phyloP scores from a whole-genome alignment of 2,329 filamentous ascomycete genomes.

The Xylariales sp. region DNA sequence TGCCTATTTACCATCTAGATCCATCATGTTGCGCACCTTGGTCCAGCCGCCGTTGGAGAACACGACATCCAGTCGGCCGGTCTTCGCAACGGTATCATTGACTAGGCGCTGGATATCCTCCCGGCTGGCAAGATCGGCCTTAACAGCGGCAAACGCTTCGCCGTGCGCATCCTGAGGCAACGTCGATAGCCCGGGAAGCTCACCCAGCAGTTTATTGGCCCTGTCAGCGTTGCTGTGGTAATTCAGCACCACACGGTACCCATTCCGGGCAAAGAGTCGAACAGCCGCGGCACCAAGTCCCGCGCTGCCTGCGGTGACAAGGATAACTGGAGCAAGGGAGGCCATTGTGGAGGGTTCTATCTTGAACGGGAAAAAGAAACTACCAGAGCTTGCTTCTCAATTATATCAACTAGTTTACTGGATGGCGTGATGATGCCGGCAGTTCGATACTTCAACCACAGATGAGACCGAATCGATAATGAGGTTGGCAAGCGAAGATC shows the following conservation, averaged over 20 bases:
- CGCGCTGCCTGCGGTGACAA: conserved; percentile 51
- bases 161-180: conserved; percentile 22
- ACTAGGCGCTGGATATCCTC: conserved; percentile 57
- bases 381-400: too few species aligned
- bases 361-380: too few species aligned
- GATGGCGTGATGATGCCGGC: too few species aligned
- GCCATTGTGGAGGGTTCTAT: too few species aligned
- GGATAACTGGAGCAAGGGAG: conserved; percentile 24
- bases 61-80: conserved; percentile 71
- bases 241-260: conserved; percentile 69
- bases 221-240: conserved; percentile 59
- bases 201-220: conserved; percentile 53
- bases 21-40: conserved; percentile 20
- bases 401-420: too few species aligned
- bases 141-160: conserved; percentile 50
- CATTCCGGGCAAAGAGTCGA: conserved; percentile 62
- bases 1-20: conserved; percentile 4
- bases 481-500: too few species aligned
- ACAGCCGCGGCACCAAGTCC: conserved; percentile 68
- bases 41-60: conserved; percentile 70
- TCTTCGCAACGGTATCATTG: conserved; percentile 49
- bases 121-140: conserved; percentile 62
- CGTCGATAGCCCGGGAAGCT: conserved; percentile 45
- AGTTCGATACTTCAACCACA: too few species aligned
- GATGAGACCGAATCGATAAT: too few species aligned